Evolutionary conservation across 371 early-diverging fungal genomes (phyloP), one percentile per base, ranked within the genome.

Genomic region (Apophysomyces ossiformis): DNA sequence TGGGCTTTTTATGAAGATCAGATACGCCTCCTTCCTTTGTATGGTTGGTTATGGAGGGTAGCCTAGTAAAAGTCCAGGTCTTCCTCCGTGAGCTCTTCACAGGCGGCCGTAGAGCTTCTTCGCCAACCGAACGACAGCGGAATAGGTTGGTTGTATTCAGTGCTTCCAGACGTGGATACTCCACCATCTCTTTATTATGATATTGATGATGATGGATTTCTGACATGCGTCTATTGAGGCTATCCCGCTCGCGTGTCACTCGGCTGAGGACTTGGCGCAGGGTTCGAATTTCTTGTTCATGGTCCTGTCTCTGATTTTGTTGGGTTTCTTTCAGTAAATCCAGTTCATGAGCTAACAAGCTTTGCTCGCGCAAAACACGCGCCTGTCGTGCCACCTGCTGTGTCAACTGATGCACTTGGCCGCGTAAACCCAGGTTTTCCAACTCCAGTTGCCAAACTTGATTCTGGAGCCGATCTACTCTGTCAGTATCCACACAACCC

Each of bases 341-440:
- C 16, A 67, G 46, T 15, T 67, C 67, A 39, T 67, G 67, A 12
- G 54, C 57, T 15, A 67, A 43, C 1, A 67, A 26, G 9, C 57
- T 57, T 8, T 62, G 62, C 12, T 67, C 58, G 4, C 67, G 58
- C 45, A 62, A 21, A 13, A 58, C 39, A 13, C 67, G 61, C 37
- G 67, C 67, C 47, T 67, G 62, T 11, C 67, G 57, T 45, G 67
- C 67, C 32, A 67, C 36, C 13, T 43, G 50, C 36, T 62, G 67
- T 13, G 43, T 62, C 37, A 46, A 32, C 18, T 18, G 57, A n/a
- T 67, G 57, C 32, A 45, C 47, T 46, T 67, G 62, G 12, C 45
- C 50, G 12, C 57, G 36, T 12, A 58, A 46, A 13, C 37, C 47
- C 47, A 62, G 67, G 21, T 58, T 41, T 26, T 38, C 54, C 15